Base-by-base conservation (phyloP, 2,329 filamentous ascomycete species). In the Chrysoporthe puriensis region DNA sequence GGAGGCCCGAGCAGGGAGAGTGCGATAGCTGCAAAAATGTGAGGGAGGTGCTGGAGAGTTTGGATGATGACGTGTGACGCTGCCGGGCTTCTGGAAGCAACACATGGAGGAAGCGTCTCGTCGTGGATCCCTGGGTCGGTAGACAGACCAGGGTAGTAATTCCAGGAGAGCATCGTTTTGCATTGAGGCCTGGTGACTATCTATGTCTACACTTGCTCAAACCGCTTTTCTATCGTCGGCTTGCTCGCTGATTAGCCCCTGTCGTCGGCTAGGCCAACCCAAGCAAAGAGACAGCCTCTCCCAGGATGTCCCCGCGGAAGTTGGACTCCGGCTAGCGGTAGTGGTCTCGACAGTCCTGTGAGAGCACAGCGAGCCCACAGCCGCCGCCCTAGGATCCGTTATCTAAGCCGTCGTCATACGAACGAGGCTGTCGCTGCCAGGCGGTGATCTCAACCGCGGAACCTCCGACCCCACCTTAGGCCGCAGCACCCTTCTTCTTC, bases 401-500 rank as follows among this genome's bases (percentile, higher is more conserved):
- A 9, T 40, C 6, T 26, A 40, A 54, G 11, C 3, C 26, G 4
- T 14, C 11, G 3, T 16, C 11, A 54, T 34, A 16, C 13, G 4
- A 16, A 54, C 21, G 21, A 54, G 50, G 21, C 26, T 21, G 13
- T 21, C 50, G 8, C 11, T 5, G 50, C 50, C 13, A 32, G 18
- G 34, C 18, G 56, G n/a, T 21, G 11, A 13, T 43, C 36, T 18
- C 36, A 13, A 40, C n/a, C 42, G 42, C 26, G 4, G 13, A 13
- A 26, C 2, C 9, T 34, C 18, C 21, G 32, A 56, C 32, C n/a
- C n/a, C 34, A 18, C 16, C 42, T 21, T 40, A 63, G 54, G 66
- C 60, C 21, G 73, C 73, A 48, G 74, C 72, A 9, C 75, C 44
- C 63, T 65, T 74, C 0, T 78, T 79, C 79, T 86, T 90, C 82